These are phyloP conservation scores for Aspergillus fijiensis DNA, from an alignment of 2,329 filamentous ascomycete species.

Conservation along the genomic window DNA sequence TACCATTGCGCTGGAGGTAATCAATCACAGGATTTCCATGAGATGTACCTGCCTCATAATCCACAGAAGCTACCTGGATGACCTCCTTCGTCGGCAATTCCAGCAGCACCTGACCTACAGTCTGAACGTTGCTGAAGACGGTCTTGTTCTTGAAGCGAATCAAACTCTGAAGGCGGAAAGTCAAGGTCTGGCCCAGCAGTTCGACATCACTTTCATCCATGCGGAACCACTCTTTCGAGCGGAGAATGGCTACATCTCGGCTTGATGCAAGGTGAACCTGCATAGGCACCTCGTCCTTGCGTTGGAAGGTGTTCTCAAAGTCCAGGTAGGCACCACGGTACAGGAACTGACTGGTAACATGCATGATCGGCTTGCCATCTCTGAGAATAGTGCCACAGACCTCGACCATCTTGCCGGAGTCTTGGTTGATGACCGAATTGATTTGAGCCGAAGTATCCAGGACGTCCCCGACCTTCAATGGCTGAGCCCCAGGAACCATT, in stretches of 20 bases:
- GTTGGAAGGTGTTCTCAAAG: conserved; percentile 97
- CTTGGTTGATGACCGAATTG: conserved; percentile 97
- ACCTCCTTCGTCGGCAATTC: conserved; percentile 96
- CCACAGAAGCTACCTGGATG: conserved; percentile 94
- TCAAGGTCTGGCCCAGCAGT: conserved; percentile 87
- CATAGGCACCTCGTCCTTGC: conserved; percentile 93
- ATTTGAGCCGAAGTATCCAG: conserved; percentile 91
- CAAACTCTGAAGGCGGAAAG: conserved; percentile 91
- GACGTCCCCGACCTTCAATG: conserved; percentile 91
- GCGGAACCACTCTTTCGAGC: conserved; percentile 97
- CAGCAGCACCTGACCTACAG: conserved; percentile 84
- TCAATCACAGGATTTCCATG: conserved; percentile 97
- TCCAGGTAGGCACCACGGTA: conserved; percentile 92
- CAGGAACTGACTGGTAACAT: conserved; percentile 96
- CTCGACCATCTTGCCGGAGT: conserved; percentile 98
- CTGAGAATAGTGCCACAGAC: conserved; percentile 96
- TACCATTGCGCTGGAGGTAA: conserved; percentile 88
- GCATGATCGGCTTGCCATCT: conserved; percentile 84
- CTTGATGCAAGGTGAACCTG: conserved; percentile 82
- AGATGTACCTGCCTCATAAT: conserved; percentile 87
- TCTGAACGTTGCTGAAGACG: conserved; percentile 88
- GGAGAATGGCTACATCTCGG: conserved; percentile 90
- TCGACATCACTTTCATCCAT: conserved; percentile 82
- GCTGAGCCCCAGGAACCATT: conserved; percentile 94
- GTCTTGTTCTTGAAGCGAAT: conserved; percentile 93